Percentiles rank a stretch among this genome's conserved stretches.
Conservation (phyloP, 345 rosid genomes). For the Diplotaxis tenuifolia region DNA sequence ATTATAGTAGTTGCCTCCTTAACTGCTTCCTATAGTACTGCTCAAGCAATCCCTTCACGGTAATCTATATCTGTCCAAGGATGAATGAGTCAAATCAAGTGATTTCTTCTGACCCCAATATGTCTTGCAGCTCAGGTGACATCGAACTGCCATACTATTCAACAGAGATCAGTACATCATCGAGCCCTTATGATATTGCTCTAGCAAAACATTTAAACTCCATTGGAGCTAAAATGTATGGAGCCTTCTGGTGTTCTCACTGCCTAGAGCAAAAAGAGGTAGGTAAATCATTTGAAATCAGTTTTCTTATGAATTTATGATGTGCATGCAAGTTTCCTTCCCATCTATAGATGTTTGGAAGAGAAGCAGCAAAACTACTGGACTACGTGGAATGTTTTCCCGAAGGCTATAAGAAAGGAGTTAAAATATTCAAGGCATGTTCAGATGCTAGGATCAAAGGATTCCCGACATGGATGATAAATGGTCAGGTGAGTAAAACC, state of each 20-base stretch:
- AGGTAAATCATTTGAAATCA: constrained; percentile 3
- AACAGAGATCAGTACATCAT: constrained; percentile 63
- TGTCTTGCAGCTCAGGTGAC: constrained; percentile 48
- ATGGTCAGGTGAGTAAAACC: constrained; percentile 59
- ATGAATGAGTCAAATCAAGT: background rate
- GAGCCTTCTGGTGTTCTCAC: constrained; percentile 99
- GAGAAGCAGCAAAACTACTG: constrained; percentile 64
- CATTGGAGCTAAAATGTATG: constrained; percentile 90
- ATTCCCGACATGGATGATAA: constrained; percentile 86
- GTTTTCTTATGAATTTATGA: background rate
- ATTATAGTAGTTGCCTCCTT: constrained; percentile 64
- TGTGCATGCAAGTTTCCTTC: background rate
- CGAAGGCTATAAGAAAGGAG: constrained; percentile 73
- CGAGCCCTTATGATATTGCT: constrained; percentile 65
- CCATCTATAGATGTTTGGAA: constrained; percentile 69
- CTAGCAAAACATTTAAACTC: constrained; percentile 76
- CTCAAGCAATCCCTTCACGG: constrained; percentile 62
- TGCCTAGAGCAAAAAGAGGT: constrained; percentile 97
- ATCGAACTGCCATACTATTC: constrained; percentile 53
- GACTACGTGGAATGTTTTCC: constrained; percentile 90
- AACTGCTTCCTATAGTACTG: constrained; percentile 56
- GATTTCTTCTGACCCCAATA: background rate
- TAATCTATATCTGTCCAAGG: constrained; percentile 16
- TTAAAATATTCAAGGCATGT: constrained; percentile 72
- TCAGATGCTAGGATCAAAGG: constrained; percentile 73